Percentiles rank a stretch among this genome's conserved stretches.
These are phyloP conservation scores for Colletotrichum higginsianum DNA, from an alignment of 2,329 filamentous ascomycete genomes.

Conservation along the genomic window DNA sequence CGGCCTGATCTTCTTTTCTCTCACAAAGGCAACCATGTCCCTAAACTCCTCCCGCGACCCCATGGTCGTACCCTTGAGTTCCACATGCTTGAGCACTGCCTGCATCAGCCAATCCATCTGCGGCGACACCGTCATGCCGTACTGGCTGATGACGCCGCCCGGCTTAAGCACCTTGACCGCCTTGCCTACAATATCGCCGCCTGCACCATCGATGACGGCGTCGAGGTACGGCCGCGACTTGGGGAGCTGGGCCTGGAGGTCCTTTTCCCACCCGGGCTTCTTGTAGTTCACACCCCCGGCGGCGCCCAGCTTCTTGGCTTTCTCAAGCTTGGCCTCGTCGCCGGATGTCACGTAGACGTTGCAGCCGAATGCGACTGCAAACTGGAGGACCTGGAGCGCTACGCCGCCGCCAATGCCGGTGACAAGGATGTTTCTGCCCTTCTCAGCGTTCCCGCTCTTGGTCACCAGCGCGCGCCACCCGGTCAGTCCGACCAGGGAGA, in stretches of 20 bases:
- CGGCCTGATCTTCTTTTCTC: slow-evolving; percentile 79
- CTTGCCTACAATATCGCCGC: slow-evolving; percentile 84
- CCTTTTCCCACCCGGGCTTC: slow-evolving; percentile 84
- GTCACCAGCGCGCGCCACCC: slow-evolving; percentile 88
- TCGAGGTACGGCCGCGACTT: slow-evolving; percentile 79
- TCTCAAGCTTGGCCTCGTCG: slow-evolving; percentile 80
- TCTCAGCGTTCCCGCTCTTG: slow-evolving; percentile 77
- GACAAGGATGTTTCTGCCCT: slow-evolving; percentile 82
- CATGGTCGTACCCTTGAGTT: slow-evolving; percentile 91
- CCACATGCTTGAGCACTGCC: slow-evolving; percentile 89
- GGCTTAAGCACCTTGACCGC: slow-evolving; percentile 79
- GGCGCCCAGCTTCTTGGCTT: slow-evolving; percentile 81
- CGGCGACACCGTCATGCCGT: slow-evolving; percentile 91
- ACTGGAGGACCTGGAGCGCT: slow-evolving; percentile 84
- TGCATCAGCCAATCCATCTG: slow-evolving; percentile 90
- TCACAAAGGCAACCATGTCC: slow-evolving; percentile 91
- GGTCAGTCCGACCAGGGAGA: slow-evolving; percentile 89
- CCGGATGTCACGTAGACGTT: slow-evolving; percentile 88
- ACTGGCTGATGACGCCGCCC: slow-evolving; percentile 87
- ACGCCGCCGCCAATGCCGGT: slow-evolving; percentile 96
- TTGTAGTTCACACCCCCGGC: slow-evolving; percentile 88
- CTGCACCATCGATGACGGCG: slow-evolving; percentile 91
- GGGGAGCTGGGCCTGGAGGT: slow-evolving; percentile 75
- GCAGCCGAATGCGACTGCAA: slow-evolving; percentile 81
- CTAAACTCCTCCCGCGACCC: slow-evolving; percentile 89